Evolutionary conservation across 2,329 filamentous ascomycete genomes (phyloP).

Genomic region (Sarocladium oryzae): DNA sequence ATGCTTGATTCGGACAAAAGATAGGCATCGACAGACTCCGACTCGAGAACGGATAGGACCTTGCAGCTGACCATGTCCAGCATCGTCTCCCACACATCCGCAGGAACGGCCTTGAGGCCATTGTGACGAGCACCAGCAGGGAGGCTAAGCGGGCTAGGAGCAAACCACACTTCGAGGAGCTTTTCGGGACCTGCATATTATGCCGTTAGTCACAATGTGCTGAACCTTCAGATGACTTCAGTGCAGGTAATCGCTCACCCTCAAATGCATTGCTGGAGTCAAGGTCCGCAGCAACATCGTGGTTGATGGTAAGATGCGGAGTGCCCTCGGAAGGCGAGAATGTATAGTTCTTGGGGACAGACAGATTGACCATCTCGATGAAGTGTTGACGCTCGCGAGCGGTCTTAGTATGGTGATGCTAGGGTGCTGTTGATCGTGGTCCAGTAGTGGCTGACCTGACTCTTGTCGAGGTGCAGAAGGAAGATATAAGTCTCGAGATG

Average conservation of each 20-base stretch:
- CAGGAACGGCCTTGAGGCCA: conserved; percentile 79
- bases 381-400: background rate
- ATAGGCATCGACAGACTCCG: conserved; percentile 92
- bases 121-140: conserved; percentile 62
- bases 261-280: conserved; percentile 97
- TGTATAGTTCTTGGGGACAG: conserved; percentile 74
- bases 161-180: conserved; percentile 97
- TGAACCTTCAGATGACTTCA: background rate
- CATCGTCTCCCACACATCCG: conserved; percentile 91
- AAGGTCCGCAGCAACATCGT: conserved; percentile 84
- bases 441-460: background rate
- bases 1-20: conserved; percentile 98
- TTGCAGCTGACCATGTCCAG: conserved; percentile 98
- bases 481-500: background rate
- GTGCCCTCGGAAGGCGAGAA: conserved; percentile 77
- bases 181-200: conserved; percentile 72
- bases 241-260: conserved; percentile 44
- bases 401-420: background rate
- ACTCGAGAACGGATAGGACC: conserved; percentile 88
- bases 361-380: conserved; percentile 66
- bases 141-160: conserved; percentile 66
- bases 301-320: conserved; percentile 92
- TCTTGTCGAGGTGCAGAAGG: background rate
- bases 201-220: background rate
- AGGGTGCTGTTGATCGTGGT: background rate